Evolutionary conservation across 2,329 filamentous ascomycete species (phyloP), one percentile per base, ranked within the genome.

Genomic region (Aspergillus uvarum): DNA sequence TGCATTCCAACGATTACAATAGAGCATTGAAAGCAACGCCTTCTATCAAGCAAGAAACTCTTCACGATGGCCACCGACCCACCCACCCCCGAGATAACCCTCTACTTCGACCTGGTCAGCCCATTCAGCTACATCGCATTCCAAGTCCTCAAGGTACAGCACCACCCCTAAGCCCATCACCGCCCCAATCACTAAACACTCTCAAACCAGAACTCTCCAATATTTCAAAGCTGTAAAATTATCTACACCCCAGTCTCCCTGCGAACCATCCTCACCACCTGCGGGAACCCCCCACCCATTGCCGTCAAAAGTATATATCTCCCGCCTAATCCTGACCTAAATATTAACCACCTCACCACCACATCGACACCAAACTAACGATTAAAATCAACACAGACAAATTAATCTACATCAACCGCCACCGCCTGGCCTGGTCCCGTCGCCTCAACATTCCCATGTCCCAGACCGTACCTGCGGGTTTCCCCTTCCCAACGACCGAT

Each of bases 61-160:
- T 5, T 5, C 38, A 44, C 6, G 0, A 44, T 44, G 38, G 16
- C 38, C 14, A 42, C 38, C 14, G 1, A 42, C 38, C 14, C 14
- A 7, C 14, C 38, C 14, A 44, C 32, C 22, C 51, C 31, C 35
- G 19, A 32, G 19, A 54, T 54, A n/a, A 47, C 35, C 19, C n/a
- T 54, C 10, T 54, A 54, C 24, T 44, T 54, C 22, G 51, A 54
- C 51, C 35, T 54, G 24, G 35, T 19, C 51, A 54, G 51, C 42
- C 51, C 51, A 42, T 54, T 54, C 51, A 54, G 51, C 38, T 54
- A 54, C 14, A 54, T 54, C 31, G 51, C 51, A 19, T 54, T 26
- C 10, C 38, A 54, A 24, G 19, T 54, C 10, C 32, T 54, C 0
- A 42, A 21, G 51, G 51, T 54, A 54, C 8, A 5, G 11, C n/a